Evolutionary conservation across 1,284 basidiomycete species (phyloP).

Genomic region (Tilletia horrida): DNA sequence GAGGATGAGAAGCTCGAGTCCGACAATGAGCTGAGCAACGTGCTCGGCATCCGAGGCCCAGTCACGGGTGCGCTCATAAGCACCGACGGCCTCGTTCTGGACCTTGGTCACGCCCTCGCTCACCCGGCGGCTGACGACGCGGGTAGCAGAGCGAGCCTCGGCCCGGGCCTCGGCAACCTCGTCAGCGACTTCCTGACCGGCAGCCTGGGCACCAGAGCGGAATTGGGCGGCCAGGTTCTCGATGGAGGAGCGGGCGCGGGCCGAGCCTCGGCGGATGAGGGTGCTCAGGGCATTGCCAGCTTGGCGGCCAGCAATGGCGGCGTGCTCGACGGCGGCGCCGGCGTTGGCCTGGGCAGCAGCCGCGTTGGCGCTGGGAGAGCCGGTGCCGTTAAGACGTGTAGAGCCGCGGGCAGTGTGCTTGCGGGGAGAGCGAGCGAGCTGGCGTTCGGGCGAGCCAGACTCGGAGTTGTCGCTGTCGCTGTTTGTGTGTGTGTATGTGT

Average conservation of each 20-base stretch:
- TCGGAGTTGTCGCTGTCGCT: constrained; percentile 42
- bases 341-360: constrained; percentile 21
- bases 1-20: constrained; percentile 38
- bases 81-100: constrained; percentile 30
- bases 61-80: constrained; percentile 29
- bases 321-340: constrained; percentile 26
- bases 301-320: constrained; percentile 28
- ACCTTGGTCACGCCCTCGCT: constrained; percentile 29
- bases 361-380: constrained; percentile 26
- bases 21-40: constrained; percentile 35
- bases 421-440: constrained; percentile 35
- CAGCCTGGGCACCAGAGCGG: constrained; percentile 20
- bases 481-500: constrained; percentile 12
- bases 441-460: constrained; percentile 30
- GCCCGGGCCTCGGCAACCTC: constrained; percentile 33
- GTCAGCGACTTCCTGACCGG: constrained; percentile 32
- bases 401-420: constrained; percentile 35
- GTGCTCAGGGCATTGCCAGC: constrained; percentile 39
- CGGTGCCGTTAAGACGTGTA: neutral
- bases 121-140: constrained; percentile 9
- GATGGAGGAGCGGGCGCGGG: constrained; percentile 34
- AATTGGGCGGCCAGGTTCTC: constrained; percentile 25
- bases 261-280: constrained; percentile 34
- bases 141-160: constrained; percentile 29
- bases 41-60: constrained; percentile 40